Conservation (phyloP, 345 rosid genomes). For the Euphorbia tirucalli region DNA sequence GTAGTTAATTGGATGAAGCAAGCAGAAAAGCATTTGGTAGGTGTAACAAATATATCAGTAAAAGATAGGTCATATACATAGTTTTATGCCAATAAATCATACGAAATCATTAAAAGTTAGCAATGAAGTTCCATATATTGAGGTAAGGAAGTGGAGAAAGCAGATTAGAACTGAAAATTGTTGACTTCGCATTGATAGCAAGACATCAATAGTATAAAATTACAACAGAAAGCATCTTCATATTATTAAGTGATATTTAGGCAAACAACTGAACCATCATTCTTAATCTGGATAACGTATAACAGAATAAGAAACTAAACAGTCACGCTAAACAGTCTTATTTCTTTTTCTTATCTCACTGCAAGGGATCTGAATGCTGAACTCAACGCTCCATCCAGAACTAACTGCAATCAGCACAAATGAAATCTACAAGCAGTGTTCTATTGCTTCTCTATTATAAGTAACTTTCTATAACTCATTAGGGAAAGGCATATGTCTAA, state of each 20-base stretch:
- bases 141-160: not conserved
- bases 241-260: not conserved
- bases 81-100: not conserved
- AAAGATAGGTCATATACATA: not conserved
- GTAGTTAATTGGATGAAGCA: not conserved
- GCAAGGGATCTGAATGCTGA: not conserved
- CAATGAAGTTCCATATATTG: not conserved
- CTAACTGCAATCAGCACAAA: not conserved
- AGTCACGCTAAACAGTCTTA: too few relatives aligned
- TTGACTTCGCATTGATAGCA: not conserved
- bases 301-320: not conserved
- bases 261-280: not conserved
- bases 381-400: not conserved
- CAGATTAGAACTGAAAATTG: not conserved
- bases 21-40: not conserved
- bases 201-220: not conserved
- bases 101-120: not conserved
- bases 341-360: too few relatives aligned
- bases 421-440: not conserved
- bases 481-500: slow-evolving; percentile 2
- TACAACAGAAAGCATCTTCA: not conserved
- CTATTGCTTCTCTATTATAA: not conserved
- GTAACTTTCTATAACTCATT: not conserved
- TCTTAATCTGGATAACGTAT: not conserved
- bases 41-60: not conserved